Conservation (phyloP, 352 stramenopile genomes). For the Globisporangium paddicum region DNA sequence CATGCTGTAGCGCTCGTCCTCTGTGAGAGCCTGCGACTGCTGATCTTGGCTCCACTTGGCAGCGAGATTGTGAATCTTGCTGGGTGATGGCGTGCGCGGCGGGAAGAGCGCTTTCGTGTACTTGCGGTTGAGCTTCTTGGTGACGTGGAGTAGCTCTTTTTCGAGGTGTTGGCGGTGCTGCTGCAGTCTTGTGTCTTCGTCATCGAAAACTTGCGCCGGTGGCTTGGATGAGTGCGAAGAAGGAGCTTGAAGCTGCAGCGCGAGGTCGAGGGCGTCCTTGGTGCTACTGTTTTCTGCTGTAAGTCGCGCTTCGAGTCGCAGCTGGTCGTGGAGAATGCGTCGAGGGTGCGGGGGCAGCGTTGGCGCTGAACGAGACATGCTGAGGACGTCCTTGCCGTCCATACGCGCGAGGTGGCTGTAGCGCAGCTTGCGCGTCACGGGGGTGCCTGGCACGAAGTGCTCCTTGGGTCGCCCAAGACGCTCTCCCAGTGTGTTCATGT, state of each 20-base stretch:
- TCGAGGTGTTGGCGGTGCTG: constrained; percentile 38
- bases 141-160: constrained; percentile 46
- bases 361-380: constrained; percentile 21
- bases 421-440: constrained; percentile 32
- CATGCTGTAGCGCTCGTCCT: constrained; percentile 40
- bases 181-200: constrained; percentile 15
- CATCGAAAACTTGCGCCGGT: not conserved
- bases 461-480: constrained; percentile 20
- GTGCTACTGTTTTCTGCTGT: constrained; percentile 7
- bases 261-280: constrained; percentile 15
- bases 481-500: constrained; percentile 41
- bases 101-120: constrained; percentile 53
- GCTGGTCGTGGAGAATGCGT: constrained; percentile 8
- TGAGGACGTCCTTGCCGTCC: constrained; percentile 18
- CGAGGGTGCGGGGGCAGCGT: constrained; percentile 17
- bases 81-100: constrained; percentile 16
- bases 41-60: constrained; percentile 39
- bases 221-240: not conserved
- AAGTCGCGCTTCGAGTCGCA: constrained; percentile 14
- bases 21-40: constrained; percentile 13
- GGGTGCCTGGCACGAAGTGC: constrained; percentile 31
- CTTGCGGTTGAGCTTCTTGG: constrained; percentile 69
- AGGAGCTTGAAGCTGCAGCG: constrained; percentile 3
- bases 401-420: constrained; percentile 34
- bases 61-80: constrained; percentile 33